Conservation (phyloP, 257 asterid genomes). For the Gardenia jasminoides region DNA sequence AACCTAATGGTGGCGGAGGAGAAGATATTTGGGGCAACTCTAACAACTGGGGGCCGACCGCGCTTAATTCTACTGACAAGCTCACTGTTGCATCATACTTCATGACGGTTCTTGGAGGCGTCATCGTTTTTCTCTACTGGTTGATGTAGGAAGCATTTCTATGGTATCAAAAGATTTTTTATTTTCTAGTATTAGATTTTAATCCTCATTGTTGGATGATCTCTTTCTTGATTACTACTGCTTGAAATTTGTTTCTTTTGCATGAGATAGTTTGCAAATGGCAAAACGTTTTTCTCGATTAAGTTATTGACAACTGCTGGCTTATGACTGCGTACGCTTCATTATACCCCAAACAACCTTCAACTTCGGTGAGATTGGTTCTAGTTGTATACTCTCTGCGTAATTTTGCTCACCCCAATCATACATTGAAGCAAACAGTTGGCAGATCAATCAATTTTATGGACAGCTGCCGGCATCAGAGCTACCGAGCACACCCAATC, state of each 20-base stretch:
- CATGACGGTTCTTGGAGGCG: slow-evolving; percentile 29
- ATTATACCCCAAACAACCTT: too few relatives aligned
- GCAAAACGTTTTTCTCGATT: not conserved
- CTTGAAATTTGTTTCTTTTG: not conserved
- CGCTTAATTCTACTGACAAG: slow-evolving; percentile 21
- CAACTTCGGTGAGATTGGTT: too few relatives aligned
- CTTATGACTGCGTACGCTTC: too few relatives aligned
- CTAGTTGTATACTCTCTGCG: too few relatives aligned
- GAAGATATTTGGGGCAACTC: slow-evolving; percentile 17
- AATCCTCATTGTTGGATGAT: not conserved
- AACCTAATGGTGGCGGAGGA: slow-evolving; percentile 4
- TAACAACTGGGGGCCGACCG: slow-evolving; percentile 27
- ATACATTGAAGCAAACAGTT: too few relatives aligned
- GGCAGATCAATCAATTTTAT: too few relatives aligned
- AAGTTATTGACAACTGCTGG: not conserved
- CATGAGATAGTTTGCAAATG: not conserved
- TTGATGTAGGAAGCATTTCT: slow-evolving; percentile 24
- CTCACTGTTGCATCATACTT: slow-evolving; percentile 30
- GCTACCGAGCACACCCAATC: too few relatives aligned
- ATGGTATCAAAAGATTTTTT: too few relatives aligned
- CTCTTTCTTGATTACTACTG: not conserved
- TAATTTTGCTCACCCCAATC: too few relatives aligned
- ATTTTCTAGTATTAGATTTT: not conserved
- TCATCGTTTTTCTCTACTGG: slow-evolving; percentile 26
- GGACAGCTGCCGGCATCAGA: too few relatives aligned